A percentile compares a stretch with the other conserved stretches of the same genome.
These are phyloP conservation scores for Mucor piriformis DNA, from an alignment of 371 early-diverging fungal genomes.

Conservation along the genomic window DNA sequence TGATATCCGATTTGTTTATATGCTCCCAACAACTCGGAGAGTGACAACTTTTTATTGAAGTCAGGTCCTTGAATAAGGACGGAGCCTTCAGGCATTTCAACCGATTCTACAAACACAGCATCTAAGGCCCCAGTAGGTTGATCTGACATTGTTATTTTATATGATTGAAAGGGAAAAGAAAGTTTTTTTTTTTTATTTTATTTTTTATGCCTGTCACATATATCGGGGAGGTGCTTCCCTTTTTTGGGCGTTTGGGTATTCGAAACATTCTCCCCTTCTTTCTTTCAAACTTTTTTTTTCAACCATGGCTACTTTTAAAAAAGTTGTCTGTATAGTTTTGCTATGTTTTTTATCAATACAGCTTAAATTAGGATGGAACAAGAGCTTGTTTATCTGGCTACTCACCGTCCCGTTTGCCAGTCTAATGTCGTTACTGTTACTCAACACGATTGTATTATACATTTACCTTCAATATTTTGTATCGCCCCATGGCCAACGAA, in stretches of 20 bases:
- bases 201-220: neutral
- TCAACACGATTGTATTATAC: constrained; percentile 40
- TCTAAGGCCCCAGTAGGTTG: constrained; percentile 39
- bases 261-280: neutral
- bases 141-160: neutral
- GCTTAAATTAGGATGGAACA: constrained; percentile 7
- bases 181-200: constrained; percentile 2
- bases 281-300: neutral
- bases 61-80: constrained; percentile 83
- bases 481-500: constrained; percentile 21
- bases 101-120: constrained; percentile 77
- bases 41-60: constrained; percentile 77
- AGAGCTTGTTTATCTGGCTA: constrained; percentile 5
- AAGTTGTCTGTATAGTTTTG: too few relatives aligned
- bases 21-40: constrained; percentile 65
- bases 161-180: neutral
- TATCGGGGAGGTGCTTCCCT: too few relatives aligned
- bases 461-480: constrained; percentile 47
- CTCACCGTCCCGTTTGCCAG: constrained; percentile 12
- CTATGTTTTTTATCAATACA: neutral
- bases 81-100: constrained; percentile 69
- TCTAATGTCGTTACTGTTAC: constrained; percentile 21
- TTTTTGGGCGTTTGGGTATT: too few relatives aligned
- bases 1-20: constrained; percentile 91
- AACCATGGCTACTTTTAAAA: neutral